A percentile compares a stretch with the other conserved stretches of the same genome.
These are phyloP conservation scores for Leccinum longicurvipes DNA, from an alignment of 768 basidiomycete species.

Conservation along the genomic window DNA sequence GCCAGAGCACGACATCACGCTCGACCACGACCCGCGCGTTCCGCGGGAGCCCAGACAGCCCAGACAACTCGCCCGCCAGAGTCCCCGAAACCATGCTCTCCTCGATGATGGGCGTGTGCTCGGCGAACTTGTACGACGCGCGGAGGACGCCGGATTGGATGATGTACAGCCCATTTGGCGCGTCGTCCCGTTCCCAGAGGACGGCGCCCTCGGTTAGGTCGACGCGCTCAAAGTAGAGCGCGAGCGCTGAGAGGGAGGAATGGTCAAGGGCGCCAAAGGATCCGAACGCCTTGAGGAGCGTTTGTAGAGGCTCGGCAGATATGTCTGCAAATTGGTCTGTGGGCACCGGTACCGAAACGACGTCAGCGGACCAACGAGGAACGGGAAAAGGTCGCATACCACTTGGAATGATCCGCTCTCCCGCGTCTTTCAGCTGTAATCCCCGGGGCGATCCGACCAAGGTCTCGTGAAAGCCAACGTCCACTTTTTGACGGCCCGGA, in stretches of 20 bases:
- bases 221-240: constrained; percentile 67
- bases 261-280: constrained; percentile 60
- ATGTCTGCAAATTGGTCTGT: constrained; percentile 30
- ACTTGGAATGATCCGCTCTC: constrained; percentile 63
- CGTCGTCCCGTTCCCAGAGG: constrained; percentile 77
- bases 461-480: constrained; percentile 42
- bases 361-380: neutral
- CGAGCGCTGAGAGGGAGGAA: constrained; percentile 58
- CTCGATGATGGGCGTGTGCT: constrained; percentile 62
- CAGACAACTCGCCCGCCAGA: constrained; percentile 87
- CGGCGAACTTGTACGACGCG: constrained; percentile 77
- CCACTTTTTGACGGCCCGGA: constrained; percentile 54
- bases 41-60: constrained; percentile 70
- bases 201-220: constrained; percentile 53
- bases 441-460: constrained; percentile 62
- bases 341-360: neutral
- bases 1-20: constrained; percentile 77
- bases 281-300: constrained; percentile 76
- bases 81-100: constrained; percentile 95
- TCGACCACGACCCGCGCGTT: constrained; percentile 89
- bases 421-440: constrained; percentile 66
- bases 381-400: constrained; percentile 35
- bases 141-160: constrained; percentile 84
- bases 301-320: constrained; percentile 62
- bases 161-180: constrained; percentile 81